Evolutionary conservation across 2,329 filamentous ascomycete species (phyloP).

Genomic region (Botryotinia calthae): DNA sequence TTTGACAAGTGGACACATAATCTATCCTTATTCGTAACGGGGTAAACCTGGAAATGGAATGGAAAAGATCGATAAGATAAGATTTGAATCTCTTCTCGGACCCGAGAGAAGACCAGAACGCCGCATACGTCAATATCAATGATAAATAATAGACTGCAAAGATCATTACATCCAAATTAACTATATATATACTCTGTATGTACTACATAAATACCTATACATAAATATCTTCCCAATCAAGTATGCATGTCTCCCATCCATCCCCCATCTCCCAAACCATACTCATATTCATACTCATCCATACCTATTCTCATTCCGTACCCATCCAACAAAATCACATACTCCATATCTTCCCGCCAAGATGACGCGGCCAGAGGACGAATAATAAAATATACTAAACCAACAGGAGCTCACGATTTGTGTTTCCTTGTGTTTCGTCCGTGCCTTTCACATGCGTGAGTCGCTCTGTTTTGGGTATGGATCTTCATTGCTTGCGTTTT

Average conservation of each 20-base stretch:
- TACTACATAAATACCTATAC: background rate
- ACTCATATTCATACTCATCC: background rate
- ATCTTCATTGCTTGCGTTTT: background rate
- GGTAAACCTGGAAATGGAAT: background rate
- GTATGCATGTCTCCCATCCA: background rate
- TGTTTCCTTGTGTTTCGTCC: background rate
- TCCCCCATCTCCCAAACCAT: background rate
- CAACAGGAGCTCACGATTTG: background rate
- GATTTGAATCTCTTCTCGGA: background rate
- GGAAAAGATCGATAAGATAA: background rate
- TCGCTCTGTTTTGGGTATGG: background rate
- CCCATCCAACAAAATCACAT: background rate
- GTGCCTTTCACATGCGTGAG: background rate
- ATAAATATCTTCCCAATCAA: background rate
- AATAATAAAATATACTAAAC: background rate
- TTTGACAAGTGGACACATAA: background rate
- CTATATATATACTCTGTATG: background rate
- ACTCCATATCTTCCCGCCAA: background rate
- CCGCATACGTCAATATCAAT: background rate
- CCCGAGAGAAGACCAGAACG: background rate
- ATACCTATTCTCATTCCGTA: background rate
- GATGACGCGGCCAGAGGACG: background rate
- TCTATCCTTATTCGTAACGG: background rate
- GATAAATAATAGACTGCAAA: rapidly evolving
- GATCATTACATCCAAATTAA: background rate